phyloP scores from a whole-genome alignment of 192 early-diverging fungal species.

The Backusella parvicylindrica region DNA sequence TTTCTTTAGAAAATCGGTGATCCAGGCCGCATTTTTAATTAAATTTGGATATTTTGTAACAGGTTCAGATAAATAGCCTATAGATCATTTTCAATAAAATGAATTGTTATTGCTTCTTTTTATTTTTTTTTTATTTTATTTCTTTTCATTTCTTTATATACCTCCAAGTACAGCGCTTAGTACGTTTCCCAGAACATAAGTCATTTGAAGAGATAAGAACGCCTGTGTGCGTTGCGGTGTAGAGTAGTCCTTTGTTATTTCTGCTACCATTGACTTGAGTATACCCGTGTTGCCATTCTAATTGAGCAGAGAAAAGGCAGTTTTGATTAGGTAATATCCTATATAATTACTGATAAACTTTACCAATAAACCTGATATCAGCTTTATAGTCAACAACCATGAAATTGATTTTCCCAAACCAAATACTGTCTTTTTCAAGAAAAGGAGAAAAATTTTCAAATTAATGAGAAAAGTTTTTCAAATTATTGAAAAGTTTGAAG shows the following conservation, averaged over 20 bases:
- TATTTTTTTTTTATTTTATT: neutral
- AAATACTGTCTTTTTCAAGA: no score
- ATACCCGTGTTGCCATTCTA: constrained; percentile 65
- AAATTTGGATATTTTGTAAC: constrained; percentile 48
- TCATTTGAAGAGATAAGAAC: constrained; percentile 64
- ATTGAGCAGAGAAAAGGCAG: neutral
- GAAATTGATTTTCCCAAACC: constrained; percentile 51
- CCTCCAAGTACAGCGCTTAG: constrained; percentile 64
- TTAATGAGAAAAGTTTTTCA: no score
- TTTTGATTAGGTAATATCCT: no score
- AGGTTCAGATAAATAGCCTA: constrained; percentile 62
- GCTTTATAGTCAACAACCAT: constrained; percentile 51
- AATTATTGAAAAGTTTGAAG: no score
- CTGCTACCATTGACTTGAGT: constrained; percentile 64
- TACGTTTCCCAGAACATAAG: constrained; percentile 56
- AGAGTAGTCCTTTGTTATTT: constrained; percentile 69
- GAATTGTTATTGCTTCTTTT: no score
- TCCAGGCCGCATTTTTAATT: constrained; percentile 31
- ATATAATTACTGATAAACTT: neutral
- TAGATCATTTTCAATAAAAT: neutral
- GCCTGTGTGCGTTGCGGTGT: constrained; percentile 43
- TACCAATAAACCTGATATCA: constrained; percentile 52
- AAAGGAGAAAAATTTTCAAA: no score
- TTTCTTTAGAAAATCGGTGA: constrained; percentile 39
- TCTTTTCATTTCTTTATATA: neutral